Conservation (phyloP, 176 grass and related monocot genomes). For the Hordeum marinum region DNA sequence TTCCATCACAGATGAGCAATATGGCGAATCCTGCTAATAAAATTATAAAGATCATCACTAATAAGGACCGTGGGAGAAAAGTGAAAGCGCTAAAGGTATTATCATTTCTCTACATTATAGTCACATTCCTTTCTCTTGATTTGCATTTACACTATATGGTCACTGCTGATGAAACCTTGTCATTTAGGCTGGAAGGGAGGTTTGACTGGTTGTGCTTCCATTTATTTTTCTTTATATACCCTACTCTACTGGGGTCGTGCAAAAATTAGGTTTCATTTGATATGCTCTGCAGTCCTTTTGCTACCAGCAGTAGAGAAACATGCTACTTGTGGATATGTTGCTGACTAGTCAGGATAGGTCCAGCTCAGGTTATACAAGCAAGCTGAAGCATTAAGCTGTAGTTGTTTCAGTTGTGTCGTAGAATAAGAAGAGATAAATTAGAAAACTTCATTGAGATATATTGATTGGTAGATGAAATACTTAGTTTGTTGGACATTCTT, state of each 20-base stretch:
- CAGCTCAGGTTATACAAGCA: slow-evolving; percentile 12
- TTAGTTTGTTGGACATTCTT: neutral
- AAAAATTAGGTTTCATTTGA: slow-evolving; percentile 2
- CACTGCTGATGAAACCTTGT: neutral
- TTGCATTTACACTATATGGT: neutral
- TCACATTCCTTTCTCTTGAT: slow-evolving; percentile 4
- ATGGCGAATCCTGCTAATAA: slow-evolving; percentile 75
- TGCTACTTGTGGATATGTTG: neutral
- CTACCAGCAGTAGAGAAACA: slow-evolving; percentile 12
- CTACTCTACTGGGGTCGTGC: neutral
- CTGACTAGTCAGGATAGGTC: slow-evolving; percentile 7
- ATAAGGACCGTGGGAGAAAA: slow-evolving; percentile 68
- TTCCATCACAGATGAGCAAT: slow-evolving; percentile 78
- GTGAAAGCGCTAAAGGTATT: slow-evolving; percentile 62
- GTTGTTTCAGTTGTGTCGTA: slow-evolving; percentile 10
- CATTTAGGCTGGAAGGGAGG: neutral
- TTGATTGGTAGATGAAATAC: slow-evolving; percentile 1
- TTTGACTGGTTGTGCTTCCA: neutral
- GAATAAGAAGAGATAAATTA: neutral
- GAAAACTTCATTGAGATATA: neutral
- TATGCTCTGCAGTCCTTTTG: neutral
- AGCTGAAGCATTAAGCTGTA: neutral
- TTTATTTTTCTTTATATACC: slow-evolving; percentile 8
- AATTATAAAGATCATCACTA: slow-evolving; percentile 77
- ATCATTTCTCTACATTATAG: neutral